Conservation (phyloP, 495 filamentous ascomycete genomes). For the Penicillium paradoxum region DNA sequence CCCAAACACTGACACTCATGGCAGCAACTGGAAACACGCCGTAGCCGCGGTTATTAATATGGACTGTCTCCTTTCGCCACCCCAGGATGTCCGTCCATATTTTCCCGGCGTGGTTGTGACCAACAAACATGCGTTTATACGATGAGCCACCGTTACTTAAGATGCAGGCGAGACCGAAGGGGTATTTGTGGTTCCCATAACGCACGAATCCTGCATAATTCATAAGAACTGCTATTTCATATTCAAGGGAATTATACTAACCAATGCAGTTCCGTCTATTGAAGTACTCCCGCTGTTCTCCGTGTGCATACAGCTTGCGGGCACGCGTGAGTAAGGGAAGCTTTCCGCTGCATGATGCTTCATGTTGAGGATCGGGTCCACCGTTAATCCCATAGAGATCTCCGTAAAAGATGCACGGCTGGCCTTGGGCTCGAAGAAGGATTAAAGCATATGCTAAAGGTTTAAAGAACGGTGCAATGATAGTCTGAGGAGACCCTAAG, state of each 20-base stretch:
- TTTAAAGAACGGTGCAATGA: constrained; percentile 53
- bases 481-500: constrained; percentile 26
- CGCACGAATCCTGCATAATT: constrained; percentile 48
- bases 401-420: constrained; percentile 71
- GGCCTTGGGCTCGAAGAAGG: constrained; percentile 61
- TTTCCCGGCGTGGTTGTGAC: constrained; percentile 52
- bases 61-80: constrained; percentile 43
- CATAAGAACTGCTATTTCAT: not conserved
- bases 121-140: constrained; percentile 61
- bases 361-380: constrained; percentile 31
- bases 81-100: constrained; percentile 60
- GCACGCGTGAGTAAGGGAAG: constrained; percentile 58
- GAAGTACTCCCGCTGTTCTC: constrained; percentile 64
- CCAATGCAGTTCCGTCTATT: constrained; percentile 62
- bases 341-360: constrained; percentile 53
- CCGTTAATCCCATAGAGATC: constrained; percentile 64
- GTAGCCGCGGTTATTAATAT: constrained; percentile 51
- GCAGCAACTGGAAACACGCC: constrained; percentile 50
- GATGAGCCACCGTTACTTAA: constrained; percentile 47
- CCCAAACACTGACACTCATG: constrained; percentile 57
- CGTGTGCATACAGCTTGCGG: constrained; percentile 66
- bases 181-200: constrained; percentile 50
- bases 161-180: constrained; percentile 53
- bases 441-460: constrained; percentile 60
- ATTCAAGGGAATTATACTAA: constrained; percentile 1